A percentile compares a stretch with the other conserved stretches of the same genome.
Evolutionary conservation across 805 yeast genomes (phyloP).

Genomic region (Zygoascus flipseniorum): DNA sequence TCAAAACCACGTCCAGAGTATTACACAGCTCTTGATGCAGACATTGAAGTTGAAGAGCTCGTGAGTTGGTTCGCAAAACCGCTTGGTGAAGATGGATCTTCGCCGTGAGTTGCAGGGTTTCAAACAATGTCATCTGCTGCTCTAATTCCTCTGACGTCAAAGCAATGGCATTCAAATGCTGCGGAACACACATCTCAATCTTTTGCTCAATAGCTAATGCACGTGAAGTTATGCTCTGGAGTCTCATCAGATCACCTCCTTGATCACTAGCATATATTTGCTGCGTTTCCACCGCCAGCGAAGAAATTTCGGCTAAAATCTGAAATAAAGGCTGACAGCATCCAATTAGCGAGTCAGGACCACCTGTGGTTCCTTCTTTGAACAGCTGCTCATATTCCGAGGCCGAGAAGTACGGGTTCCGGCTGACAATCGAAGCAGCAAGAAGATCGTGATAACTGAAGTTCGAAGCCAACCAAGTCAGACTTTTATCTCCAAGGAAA

Average conservation of each 20-base stretch:
- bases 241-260: slow-evolving; percentile 8
- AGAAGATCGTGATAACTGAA: slow-evolving; percentile 76
- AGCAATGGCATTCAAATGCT: slow-evolving; percentile 36
- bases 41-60: slow-evolving; percentile 54
- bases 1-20: slow-evolving; percentile 53
- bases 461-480: slow-evolving; percentile 66
- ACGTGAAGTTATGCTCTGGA: slow-evolving; percentile 14
- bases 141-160: slow-evolving; percentile 43
- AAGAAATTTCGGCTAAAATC: slow-evolving; percentile 59
- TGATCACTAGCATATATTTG: slow-evolving; percentile 24
- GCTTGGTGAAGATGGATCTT: slow-evolving; percentile 61
- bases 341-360: slow-evolving; percentile 66
- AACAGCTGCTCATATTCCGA: slow-evolving; percentile 42
- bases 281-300: slow-evolving; percentile 47
- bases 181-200: slow-evolving; percentile 46
- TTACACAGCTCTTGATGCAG: slow-evolving; percentile 45
- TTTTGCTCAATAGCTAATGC: slow-evolving; percentile 36
- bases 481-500: slow-evolving; percentile 45
- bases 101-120: slow-evolving; percentile 61
- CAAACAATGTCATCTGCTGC: slow-evolving; percentile 61
- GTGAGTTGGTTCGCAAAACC: slow-evolving; percentile 49
- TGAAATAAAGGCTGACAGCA: slow-evolving; percentile 61
- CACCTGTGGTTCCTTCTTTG: slow-evolving; percentile 34
- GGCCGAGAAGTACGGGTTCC: slow-evolving; percentile 59
- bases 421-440: slow-evolving; percentile 46